Base-by-base conservation (phyloP, 345 rosid genomes). In the Populus nigra region DNA sequence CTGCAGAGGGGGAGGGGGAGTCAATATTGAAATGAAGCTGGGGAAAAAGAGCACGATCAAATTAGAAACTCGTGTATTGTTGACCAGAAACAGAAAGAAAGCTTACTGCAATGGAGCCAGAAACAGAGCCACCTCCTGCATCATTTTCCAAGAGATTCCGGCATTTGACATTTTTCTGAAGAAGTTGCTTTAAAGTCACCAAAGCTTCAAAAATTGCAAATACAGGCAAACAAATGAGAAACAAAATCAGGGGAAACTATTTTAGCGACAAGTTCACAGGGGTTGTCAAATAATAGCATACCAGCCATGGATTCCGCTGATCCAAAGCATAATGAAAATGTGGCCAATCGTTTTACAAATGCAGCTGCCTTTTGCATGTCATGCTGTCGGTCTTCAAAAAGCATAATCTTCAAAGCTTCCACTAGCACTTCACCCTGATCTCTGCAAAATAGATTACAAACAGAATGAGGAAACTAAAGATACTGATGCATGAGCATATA, bases 341-440 rank as follows among this genome's bases (percentile, higher is more conserved):
- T 92, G 69, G 98, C 95, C 81, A 96, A 83, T 71, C 97, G 97
- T 84, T 96, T 92, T 25, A 86, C 91, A 82, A 96, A 96, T 13
- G 98, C 99, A 27, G 98, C 98, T n/a, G 98, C 88, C 82, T 94
- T 96, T 78, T 91, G 97, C 98, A 91, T 94, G 85, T 96, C 99
- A 69, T 91, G 98, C 47, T 93, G 98, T 75, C 97, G 89, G 81
- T 96, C 99, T 16, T 96, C 93, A 72, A 90, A 93, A 82, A 96
- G 76, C 99, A 96, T 92, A 59, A 92, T 87, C 93, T 91, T 94
- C 80, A 92, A 81, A 76, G 99, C 93, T 85, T 96, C 99, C 3
- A 94, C 91, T 77, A 94, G 82, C 72, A 92, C 89, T 82, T 89
- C 91, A 27, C 97, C 99, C 47, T 86, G 88, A 84, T 92, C 97